Evolutionary conservation across 495 filamentous ascomycete species (phyloP).

Genomic region (Daldinia grandis): DNA sequence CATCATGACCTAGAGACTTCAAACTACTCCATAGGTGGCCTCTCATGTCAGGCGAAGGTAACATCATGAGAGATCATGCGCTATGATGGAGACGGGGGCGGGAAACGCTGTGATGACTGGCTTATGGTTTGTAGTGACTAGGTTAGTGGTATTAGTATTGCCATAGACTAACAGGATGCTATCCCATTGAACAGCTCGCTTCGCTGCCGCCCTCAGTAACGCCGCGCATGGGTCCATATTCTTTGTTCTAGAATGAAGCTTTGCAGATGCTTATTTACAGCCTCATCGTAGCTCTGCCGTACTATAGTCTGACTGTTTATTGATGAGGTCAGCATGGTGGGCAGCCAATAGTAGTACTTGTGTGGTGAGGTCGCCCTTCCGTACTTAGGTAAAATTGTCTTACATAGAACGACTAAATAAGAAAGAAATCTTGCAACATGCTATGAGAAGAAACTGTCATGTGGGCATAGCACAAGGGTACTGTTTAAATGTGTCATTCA

Average conservation of each 20-base stretch:
- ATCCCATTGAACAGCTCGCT: neutral
- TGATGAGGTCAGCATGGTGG: conserved; percentile 5
- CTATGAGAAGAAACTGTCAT: neutral
- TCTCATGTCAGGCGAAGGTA: conserved; percentile 2
- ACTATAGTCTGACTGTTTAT: conserved; percentile 9
- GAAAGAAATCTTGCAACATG: neutral
- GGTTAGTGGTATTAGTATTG: neutral
- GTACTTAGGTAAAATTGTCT: neutral
- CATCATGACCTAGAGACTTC: neutral
- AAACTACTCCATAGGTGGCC: neutral
- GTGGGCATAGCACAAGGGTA: neutral
- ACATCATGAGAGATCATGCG: conserved; percentile 5
- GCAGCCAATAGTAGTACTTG: neutral
- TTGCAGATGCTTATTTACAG: conserved; percentile 1
- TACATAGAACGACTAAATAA: neutral
- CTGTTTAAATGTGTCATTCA: neutral
- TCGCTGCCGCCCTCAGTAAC: neutral
- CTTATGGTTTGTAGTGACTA: neutral
- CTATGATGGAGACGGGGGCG: neutral
- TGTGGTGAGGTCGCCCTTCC: neutral
- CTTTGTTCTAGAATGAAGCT: neutral
- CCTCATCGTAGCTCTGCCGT: neutral
- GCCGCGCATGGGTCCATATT: neutral
- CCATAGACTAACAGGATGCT: neutral
- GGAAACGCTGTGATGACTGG: neutral